Conservation (phyloP, 306 rosid genomes). For the Quercus ilex region DNA sequence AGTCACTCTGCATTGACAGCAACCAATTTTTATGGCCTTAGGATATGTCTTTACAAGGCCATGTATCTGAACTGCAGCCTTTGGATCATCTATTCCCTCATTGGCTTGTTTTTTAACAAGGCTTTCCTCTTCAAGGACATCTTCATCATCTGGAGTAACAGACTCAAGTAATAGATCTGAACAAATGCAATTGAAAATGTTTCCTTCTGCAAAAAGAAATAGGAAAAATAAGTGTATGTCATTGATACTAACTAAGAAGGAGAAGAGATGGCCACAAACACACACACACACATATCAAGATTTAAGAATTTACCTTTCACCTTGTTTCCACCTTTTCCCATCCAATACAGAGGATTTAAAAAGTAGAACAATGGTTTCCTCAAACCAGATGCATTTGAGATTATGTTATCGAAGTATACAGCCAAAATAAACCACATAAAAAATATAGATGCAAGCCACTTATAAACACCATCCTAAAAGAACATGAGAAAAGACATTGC, state of each 20-base stretch:
- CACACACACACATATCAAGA: no score
- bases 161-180: conserved; percentile 43
- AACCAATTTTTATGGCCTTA: conserved; percentile 42
- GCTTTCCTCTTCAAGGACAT: conserved; percentile 82
- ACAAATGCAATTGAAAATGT: conserved; percentile 59
- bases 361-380: conserved; percentile 75
- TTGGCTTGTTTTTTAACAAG: conserved; percentile 46
- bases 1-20: conserved; percentile 52
- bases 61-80: conserved; percentile 74
- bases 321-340: conserved; percentile 65
- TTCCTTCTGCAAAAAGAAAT: conserved; percentile 55
- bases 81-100: conserved; percentile 41
- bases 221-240: conserved; percentile 6
- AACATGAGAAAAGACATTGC: conserved; percentile 23
- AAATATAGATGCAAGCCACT: conserved; percentile 66
- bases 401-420: conserved; percentile 78
- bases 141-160: conserved; percentile 67
- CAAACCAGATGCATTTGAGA: conserved; percentile 81
- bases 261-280: conserved; percentile 3
- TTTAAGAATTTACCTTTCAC: conserved; percentile 64
- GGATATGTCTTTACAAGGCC: conserved; percentile 83
- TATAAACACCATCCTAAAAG: conserved; percentile 63
- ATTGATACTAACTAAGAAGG: conserved; percentile 3
- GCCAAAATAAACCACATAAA: conserved; percentile 77
- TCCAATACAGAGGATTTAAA: conserved; percentile 69